Evolutionary conservation across 1,139 yeast species (phyloP), one percentile per base, ranked within the genome.

Genomic region (Protomyces inundatus): DNA sequence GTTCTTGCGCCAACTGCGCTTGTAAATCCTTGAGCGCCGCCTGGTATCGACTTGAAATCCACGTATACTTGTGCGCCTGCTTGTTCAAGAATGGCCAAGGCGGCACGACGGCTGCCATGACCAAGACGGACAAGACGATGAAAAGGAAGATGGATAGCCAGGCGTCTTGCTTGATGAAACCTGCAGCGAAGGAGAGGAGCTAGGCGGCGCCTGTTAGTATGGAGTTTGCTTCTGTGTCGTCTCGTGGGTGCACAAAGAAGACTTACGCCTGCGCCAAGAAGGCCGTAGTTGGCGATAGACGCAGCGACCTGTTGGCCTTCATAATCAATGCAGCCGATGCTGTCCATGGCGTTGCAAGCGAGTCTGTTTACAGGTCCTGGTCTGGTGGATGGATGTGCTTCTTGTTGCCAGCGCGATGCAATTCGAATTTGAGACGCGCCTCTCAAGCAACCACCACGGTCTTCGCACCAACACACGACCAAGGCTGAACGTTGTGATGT

Each of bases 21-120:
- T 58, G 62, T 34, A 58, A n/a, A 14, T 52, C 52, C 56, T 40
- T 58, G 62, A 58, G 56, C 9, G 62, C 62, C 35, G 53, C 62
- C 14, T 55, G 56, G 40, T 58, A 58, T 5, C 48, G 48, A 42
- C 48, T 42, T 5, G 48, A 30, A 16, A 42, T 16, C 48, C 48
- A 42, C 10, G 32, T 14, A 45, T 45, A 56, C 54, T 48, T 40
- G 35, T 40, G 46, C 35, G 60, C 58, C 7, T 53, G 37, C 14
- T 39, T 46, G 6, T 53, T 58, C 54, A 51, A 58, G 53, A 58
- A 51, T 23, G 66, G 64, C 66, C 66, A 59, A 3, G 66, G 56
- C 33, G 66, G 66, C 7, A 64, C 56, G 50, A 64, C 46, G 0
- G 58, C 58, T 9, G 36, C 35, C 37, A 34, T 23, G 5, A 35